Conservation (phyloP, 305 asterid species). For the Fraxinus latifolia region DNA sequence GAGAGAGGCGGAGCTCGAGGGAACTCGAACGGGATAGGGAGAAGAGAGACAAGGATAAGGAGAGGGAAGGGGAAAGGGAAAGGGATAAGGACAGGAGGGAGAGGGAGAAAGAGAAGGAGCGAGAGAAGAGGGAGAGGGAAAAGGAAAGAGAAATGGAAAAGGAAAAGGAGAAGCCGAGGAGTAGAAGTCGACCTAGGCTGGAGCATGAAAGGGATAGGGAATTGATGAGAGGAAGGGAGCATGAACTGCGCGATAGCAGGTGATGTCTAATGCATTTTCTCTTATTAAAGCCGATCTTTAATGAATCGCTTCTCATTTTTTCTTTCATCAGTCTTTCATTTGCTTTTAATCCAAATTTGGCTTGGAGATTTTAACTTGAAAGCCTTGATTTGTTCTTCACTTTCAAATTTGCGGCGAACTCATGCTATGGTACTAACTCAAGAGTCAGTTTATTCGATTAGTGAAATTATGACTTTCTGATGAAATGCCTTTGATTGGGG, state of each 20-base stretch:
- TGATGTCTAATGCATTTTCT: slow-evolving; percentile 34
- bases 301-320: neutral
- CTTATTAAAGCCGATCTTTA: neutral
- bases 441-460: neutral
- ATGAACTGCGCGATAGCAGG: slow-evolving; percentile 76
- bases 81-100: slow-evolving; percentile 22
- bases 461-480: neutral
- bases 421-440: neutral
- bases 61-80: slow-evolving; percentile 29
- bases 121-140: slow-evolving; percentile 20
- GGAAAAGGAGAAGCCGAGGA: slow-evolving; percentile 36
- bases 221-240: slow-evolving; percentile 60
- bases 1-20: slow-evolving; percentile 50
- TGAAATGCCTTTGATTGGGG: neutral
- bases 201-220: slow-evolving; percentile 56
- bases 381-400: neutral
- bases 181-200: slow-evolving; percentile 45
- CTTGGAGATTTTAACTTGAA: neutral
- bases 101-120: neutral
- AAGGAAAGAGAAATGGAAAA: slow-evolving; percentile 12
- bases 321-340: slow-evolving; percentile 5
- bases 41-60: slow-evolving; percentile 35
- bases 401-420: neutral
- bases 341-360: neutral
- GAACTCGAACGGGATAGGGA: slow-evolving; percentile 35